Percentiles rank a stretch among this genome's conserved stretches.
Conservation (phyloP, 257 asterid species). For the Anisodus tanguticus region DNA sequence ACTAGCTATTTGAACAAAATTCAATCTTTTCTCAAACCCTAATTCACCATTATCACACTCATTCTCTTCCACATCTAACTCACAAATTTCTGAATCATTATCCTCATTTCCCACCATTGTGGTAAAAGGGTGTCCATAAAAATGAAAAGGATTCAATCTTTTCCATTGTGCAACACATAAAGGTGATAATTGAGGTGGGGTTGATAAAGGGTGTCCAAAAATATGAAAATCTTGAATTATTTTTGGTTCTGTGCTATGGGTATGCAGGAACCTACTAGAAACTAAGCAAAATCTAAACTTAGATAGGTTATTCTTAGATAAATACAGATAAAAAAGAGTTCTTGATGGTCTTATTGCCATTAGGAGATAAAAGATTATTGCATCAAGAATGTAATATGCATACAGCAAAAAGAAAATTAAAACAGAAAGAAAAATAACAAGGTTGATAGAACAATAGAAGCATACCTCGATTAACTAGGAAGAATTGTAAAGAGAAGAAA, state of each 20-base stretch:
- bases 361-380: constrained; percentile 24
- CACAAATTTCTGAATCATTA: constrained; percentile 23
- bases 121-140: constrained; percentile 44
- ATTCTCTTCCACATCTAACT: constrained; percentile 38
- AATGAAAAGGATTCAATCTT: constrained; percentile 31
- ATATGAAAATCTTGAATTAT: constrained; percentile 34
- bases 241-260: constrained; percentile 34
- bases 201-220: constrained; percentile 27
- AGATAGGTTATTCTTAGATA: constrained; percentile 39
- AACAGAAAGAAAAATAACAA: background rate
- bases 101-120: constrained; percentile 37
- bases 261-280: constrained; percentile 44
- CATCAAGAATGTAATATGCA: background rate
- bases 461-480: background rate
- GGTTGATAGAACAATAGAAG: background rate
- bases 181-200: constrained; percentile 34
- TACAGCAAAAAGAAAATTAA: background rate
- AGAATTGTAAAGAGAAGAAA: background rate
- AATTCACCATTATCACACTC: constrained; percentile 29
- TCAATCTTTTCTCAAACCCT: constrained; percentile 37
- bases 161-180: constrained; percentile 31
- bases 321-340: constrained; percentile 52
- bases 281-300: constrained; percentile 39
- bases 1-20: constrained; percentile 42
- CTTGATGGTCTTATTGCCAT: constrained; percentile 65